Conservation (phyloP, 1,284 basidiomycete genomes). For the Phellinidium pouzarii region DNA sequence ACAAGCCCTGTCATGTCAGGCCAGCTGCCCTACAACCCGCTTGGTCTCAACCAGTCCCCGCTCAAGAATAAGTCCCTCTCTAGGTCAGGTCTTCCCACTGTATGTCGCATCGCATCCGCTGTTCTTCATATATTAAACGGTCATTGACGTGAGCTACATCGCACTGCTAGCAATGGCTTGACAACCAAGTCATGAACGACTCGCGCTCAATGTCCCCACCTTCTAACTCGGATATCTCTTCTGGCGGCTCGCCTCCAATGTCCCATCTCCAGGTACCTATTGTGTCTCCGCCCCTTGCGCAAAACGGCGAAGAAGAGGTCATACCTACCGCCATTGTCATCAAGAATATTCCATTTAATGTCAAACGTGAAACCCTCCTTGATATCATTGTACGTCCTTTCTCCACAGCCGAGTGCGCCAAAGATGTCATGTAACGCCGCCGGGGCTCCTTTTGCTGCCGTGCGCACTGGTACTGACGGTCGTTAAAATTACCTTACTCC, state of each 20-base stretch:
- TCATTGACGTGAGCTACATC: slow-evolving; percentile 20
- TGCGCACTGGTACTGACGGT: slow-evolving; percentile 18
- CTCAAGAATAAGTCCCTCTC: slow-evolving; percentile 60
- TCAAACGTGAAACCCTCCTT: slow-evolving; percentile 92
- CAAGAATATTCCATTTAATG: slow-evolving; percentile 99
- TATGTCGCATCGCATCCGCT: slow-evolving; percentile 32
- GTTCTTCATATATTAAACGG: slow-evolving; percentile 12
- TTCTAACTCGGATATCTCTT: slow-evolving; percentile 80
- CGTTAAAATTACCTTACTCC: slow-evolving; percentile 14
- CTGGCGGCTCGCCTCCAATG: slow-evolving; percentile 66
- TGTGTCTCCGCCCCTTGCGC: slow-evolving; percentile 31
- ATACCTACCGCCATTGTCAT: slow-evolving; percentile 99
- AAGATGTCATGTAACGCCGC: neutral
- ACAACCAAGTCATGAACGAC: slow-evolving; percentile 51
- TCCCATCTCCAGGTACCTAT: slow-evolving; percentile 46
- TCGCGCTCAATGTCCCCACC: slow-evolving; percentile 76
- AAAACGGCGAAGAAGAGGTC: slow-evolving; percentile 74
- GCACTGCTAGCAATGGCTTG: slow-evolving; percentile 74
- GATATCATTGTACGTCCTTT: slow-evolving; percentile 80
- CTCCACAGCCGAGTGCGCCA: slow-evolving; percentile 10
- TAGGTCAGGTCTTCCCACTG: slow-evolving; percentile 64
- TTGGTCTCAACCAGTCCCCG: slow-evolving; percentile 53
- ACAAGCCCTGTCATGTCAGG: slow-evolving; percentile 60
- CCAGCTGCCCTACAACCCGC: slow-evolving; percentile 57
- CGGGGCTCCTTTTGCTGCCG: slow-evolving; percentile 17